Evolutionary conservation across 495 filamentous ascomycete species (phyloP).

Genomic region (Neurospora sp.): DNA sequence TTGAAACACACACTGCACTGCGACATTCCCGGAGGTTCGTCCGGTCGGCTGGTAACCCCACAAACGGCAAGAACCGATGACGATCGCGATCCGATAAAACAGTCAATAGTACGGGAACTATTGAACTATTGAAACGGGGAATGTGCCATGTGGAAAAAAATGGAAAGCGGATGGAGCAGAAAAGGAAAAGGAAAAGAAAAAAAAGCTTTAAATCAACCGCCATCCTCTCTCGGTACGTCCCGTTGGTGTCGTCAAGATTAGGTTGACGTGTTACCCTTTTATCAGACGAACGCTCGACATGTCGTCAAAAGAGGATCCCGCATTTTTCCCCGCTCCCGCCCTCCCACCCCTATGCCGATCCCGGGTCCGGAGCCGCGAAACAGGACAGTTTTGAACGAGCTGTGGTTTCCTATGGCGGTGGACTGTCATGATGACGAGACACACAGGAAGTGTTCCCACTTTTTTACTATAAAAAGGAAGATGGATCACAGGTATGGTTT

Average conservation of each 20-base stretch:
- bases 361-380: not conserved
- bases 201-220: not conserved
- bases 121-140: not conserved
- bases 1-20: not conserved
- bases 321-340: not conserved
- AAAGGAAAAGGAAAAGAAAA: not conserved
- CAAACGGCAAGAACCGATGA: not conserved
- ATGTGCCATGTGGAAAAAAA: not conserved
- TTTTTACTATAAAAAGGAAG: not conserved
- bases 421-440: not conserved
- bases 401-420: not conserved
- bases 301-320: not conserved
- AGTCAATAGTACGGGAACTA: not conserved
- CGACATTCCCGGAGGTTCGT: not conserved
- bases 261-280: not conserved
- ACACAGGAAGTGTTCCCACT: not conserved
- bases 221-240: not conserved
- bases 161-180: not conserved
- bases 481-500: not conserved
- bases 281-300: not conserved
- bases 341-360: not conserved
- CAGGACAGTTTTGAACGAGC: not conserved
- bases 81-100: not conserved
- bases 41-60: not conserved
- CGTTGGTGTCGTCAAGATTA: too few relatives aligned